Percentiles rank a stretch among this genome's conserved stretches.
Conservation (phyloP, 2,329 filamentous ascomycete genomes). For the Colletotrichum nymphaeae region DNA sequence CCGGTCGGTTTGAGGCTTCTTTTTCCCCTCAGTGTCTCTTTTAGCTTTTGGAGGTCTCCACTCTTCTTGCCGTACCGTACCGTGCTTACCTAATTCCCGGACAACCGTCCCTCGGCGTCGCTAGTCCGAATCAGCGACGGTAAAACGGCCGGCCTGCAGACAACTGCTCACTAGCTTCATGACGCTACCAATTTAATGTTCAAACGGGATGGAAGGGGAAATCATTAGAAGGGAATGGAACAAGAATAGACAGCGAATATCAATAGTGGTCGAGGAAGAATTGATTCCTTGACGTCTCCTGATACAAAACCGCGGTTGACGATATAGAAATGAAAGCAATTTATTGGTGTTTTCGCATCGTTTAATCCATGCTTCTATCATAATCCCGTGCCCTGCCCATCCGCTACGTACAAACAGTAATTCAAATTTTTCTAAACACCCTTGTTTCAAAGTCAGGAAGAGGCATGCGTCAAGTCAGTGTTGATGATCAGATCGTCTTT, state of each 20-base stretch:
- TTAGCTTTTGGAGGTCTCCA: background rate
- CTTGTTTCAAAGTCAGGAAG: conserved; percentile 4
- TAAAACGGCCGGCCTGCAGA: conserved; percentile 3
- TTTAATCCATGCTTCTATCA: conserved; percentile 30
- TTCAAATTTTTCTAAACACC: background rate
- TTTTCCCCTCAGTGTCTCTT: background rate
- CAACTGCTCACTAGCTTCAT: background rate
- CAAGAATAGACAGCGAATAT: too few relatives aligned
- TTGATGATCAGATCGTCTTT: conserved; percentile 64
- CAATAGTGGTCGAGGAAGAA: too few relatives aligned
- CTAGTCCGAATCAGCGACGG: background rate
- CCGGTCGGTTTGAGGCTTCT: conserved; percentile 19
- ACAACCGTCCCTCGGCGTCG: background rate
- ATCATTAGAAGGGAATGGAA: too few relatives aligned
- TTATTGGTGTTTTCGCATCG: conserved; percentile 1
- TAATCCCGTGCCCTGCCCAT: conserved; percentile 18
- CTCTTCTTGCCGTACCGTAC: background rate
- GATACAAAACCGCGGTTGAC: too few relatives aligned
- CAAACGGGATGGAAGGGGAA: too few relatives aligned
- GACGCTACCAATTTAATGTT: background rate
- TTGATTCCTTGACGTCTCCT: too few relatives aligned
- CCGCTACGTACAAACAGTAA: background rate
- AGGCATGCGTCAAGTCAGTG: conserved; percentile 51
- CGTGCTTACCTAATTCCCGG: background rate
- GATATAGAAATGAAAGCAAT: background rate